Percentiles rank a stretch among this genome's conserved stretches.
phyloP scores from a whole-genome alignment of 2,329 filamentous ascomycete genomes.

The Neofusicoccum laricinum region DNA sequence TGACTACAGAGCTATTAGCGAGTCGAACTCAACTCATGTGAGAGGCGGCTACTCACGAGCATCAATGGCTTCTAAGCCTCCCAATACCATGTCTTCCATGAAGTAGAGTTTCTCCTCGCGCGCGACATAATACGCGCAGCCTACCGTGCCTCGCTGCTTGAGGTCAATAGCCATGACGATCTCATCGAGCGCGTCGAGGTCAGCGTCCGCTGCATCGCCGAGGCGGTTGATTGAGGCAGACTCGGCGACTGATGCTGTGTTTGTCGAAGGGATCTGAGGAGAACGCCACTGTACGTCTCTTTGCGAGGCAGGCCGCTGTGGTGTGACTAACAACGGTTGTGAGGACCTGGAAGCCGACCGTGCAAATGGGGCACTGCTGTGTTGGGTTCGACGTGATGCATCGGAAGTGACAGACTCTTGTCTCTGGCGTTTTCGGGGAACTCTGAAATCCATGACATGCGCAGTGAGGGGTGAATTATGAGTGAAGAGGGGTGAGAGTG shows the following conservation, averaged over 20 bases:
- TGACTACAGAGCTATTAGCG: conserved; percentile 45
- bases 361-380: not conserved
- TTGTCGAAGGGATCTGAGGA: conserved; percentile 18
- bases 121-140: conserved; percentile 80
- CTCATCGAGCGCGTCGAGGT: conserved; percentile 57
- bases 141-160: conserved; percentile 66
- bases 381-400: not conserved
- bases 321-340: not conserved
- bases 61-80: conserved; percentile 61
- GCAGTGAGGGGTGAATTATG: not conserved
- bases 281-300: conserved; percentile 15
- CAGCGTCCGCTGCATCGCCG: conserved; percentile 34
- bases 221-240: not conserved
- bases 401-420: not conserved
- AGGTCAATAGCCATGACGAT: conserved; percentile 79
- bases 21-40: not conserved
- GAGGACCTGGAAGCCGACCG: not conserved
- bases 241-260: not conserved
- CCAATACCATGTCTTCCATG: conserved; percentile 71
- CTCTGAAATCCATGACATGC: not conserved
- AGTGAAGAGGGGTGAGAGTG: not conserved
- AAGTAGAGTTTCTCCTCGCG: conserved; percentile 68
- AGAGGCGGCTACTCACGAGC: conserved; percentile 34
- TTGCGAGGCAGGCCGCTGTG: not conserved
- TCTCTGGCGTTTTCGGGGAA: not conserved